A percentile compares a stretch with the other conserved stretches of the same genome.
Conservation (phyloP, 164 flowering plant genomes). For the Aristolochia californica region DNA sequence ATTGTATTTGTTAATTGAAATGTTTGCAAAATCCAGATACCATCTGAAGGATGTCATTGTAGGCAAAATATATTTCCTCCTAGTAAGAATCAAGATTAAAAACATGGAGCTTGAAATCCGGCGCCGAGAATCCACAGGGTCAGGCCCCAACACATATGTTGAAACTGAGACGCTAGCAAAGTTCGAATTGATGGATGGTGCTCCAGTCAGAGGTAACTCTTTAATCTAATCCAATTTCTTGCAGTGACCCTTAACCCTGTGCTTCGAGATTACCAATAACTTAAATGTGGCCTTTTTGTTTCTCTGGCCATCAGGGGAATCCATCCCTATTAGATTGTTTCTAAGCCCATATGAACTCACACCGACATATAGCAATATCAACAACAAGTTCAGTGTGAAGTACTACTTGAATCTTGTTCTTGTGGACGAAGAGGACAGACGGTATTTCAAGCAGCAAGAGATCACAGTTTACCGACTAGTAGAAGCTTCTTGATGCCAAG, state of each 20-base stretch:
- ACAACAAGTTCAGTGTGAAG: conserved; percentile 23
- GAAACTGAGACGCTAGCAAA: conserved; percentile 95
- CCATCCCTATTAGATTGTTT: conserved; percentile 23
- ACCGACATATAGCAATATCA: conserved; percentile 20
- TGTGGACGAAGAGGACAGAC: conserved; percentile 22
- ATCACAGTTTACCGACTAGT: conserved; percentile 17
- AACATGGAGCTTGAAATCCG: conserved; percentile 97
- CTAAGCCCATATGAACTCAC: conserved; percentile 21
- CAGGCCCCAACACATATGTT: conserved; percentile 86
- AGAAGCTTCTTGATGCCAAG: conserved; percentile 5
- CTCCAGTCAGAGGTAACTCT: conserved; percentile 82
- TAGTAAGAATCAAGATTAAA: conserved; percentile 88
- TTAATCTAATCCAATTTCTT: neutral
- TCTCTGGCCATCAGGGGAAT: conserved; percentile 12
- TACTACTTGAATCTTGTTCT: conserved; percentile 24
- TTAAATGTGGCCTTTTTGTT: neutral
- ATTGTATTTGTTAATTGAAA: neutral
- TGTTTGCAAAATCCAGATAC: conserved; percentile 48
- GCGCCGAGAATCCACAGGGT: conserved; percentile 92
- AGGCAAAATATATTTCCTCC: conserved; percentile 92
- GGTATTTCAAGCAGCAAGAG: conserved; percentile 27
- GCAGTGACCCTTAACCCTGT: neutral
- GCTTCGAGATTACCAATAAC: neutral
- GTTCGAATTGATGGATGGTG: conserved; percentile 96
- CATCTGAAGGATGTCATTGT: conserved; percentile 90